These are phyloP conservation scores for Pseudocercospora fijiensis DNA, from an alignment of 2,329 filamentous ascomycete species.

Conservation along the genomic window DNA sequence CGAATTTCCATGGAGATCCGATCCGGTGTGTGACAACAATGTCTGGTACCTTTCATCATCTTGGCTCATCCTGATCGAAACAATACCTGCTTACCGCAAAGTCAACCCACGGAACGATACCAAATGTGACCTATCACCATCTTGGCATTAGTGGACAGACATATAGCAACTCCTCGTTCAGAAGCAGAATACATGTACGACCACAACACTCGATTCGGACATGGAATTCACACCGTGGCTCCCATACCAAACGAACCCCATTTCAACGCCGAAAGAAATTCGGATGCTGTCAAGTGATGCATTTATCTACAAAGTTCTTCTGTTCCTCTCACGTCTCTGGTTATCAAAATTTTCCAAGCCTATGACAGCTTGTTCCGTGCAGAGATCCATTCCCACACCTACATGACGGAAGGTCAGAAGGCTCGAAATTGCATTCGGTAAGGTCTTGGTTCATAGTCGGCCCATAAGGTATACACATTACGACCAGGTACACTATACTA, in stretches of 20 bases:
- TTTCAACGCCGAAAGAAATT: not conserved
- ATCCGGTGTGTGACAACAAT: not conserved
- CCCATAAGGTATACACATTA: not conserved
- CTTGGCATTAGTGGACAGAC: not conserved
- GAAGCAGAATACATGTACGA: not conserved
- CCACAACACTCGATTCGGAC: not conserved
- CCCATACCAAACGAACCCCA: not conserved
- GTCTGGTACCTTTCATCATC: not conserved
- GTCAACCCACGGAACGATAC: not conserved
- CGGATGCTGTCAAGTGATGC: not conserved
- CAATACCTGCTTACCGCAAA: not conserved
- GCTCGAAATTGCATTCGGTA: too few relatives aligned
- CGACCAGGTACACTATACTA: not conserved
- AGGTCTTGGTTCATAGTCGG: too few relatives aligned
- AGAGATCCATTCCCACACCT: too few relatives aligned
- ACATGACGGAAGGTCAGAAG: too few relatives aligned
- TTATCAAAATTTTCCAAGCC: too few relatives aligned
- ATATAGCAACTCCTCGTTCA: not conserved
- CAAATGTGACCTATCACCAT: not conserved
- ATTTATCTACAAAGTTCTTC: not conserved
- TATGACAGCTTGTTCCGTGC: too few relatives aligned
- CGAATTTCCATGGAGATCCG: not conserved
- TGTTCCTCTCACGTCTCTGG: not conserved
- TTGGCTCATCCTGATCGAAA: not conserved
- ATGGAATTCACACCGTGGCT: not conserved